Conservation (phyloP, 2,329 filamentous ascomycete genomes). For the Myriangium duriaei region DNA sequence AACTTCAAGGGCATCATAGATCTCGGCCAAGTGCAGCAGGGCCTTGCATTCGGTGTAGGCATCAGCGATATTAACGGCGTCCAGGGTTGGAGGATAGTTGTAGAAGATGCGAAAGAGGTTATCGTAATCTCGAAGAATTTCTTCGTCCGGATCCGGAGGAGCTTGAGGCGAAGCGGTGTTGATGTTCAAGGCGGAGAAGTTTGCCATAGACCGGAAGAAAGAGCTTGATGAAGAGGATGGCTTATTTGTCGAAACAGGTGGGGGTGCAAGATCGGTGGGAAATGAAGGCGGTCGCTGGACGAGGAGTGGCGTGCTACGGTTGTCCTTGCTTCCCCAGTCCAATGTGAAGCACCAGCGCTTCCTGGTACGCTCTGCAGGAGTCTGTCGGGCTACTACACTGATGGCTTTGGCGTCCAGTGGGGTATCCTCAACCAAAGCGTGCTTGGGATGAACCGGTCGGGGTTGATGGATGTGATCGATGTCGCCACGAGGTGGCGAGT, state of each 20-base stretch:
- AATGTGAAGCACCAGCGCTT: slow-evolving; percentile 79
- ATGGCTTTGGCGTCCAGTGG: slow-evolving; percentile 17
- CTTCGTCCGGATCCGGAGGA: slow-evolving; percentile 47
- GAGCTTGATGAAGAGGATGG: slow-evolving; percentile 49
- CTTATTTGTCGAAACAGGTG: slow-evolving; percentile 48
- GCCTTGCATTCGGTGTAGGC: slow-evolving; percentile 92
- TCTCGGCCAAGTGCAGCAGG: slow-evolving; percentile 76
- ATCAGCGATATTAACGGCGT: slow-evolving; percentile 77
- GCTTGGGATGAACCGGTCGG: slow-evolving; percentile 1
- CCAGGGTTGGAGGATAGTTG: slow-evolving; percentile 73
- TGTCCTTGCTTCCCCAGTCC: slow-evolving; percentile 55
- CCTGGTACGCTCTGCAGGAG: slow-evolving; percentile 21
- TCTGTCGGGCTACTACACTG: slow-evolving; percentile 15
- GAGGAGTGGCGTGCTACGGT: slow-evolving; percentile 74
- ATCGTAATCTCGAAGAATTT: slow-evolving; percentile 82
- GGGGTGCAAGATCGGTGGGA: slow-evolving; percentile 23
- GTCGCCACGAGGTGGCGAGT: slow-evolving; percentile 60
- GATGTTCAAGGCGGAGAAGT: slow-evolving; percentile 49
- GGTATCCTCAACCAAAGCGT: slow-evolving; percentile 3
- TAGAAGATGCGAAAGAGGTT: slow-evolving; percentile 95
- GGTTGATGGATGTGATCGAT: slow-evolving; percentile 16
- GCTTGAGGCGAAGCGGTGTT: slow-evolving; percentile 30
- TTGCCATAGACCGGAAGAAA: slow-evolving; percentile 83
- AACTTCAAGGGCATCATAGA: slow-evolving; percentile 81
- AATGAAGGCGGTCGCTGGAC: slow-evolving; percentile 43